Evolutionary conservation across 2,329 filamentous ascomycete species (phyloP).

Genomic region (Daldinia sp.): DNA sequence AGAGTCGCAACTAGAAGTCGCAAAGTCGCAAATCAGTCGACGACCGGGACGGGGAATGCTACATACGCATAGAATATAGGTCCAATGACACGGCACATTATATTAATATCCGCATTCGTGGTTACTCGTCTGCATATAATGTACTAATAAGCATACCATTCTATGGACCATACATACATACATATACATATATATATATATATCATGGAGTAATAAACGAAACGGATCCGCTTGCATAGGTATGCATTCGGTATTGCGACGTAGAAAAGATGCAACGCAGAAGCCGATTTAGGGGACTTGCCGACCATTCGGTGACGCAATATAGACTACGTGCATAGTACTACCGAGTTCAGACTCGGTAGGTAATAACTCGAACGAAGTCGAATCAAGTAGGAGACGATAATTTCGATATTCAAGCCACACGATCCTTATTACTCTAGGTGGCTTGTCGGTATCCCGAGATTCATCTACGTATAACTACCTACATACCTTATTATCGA

Average conservation of each 20-base stretch:
- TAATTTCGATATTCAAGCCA: neutral
- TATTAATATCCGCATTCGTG: neutral
- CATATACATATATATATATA: too few relatives aligned
- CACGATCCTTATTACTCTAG: neutral
- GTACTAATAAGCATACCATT: too few relatives aligned
- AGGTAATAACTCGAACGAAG: slow-evolving; percentile 6
- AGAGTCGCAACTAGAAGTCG: slow-evolving; percentile 23
- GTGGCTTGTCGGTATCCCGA: neutral
- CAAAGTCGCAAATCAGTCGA: neutral
- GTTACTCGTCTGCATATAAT: too few relatives aligned
- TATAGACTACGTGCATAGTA: slow-evolving; percentile 6
- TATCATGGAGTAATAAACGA: too few relatives aligned
- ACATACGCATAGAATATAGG: neutral
- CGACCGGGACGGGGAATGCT: neutral
- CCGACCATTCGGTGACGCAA: slow-evolving; percentile 26
- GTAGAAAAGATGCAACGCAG: slow-evolving; percentile 27
- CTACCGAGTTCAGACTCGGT: slow-evolving; percentile 15
- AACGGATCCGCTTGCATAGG: neutral
- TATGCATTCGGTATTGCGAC: slow-evolving; percentile 20
- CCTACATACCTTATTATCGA: too few relatives aligned
- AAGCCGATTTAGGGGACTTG: slow-evolving; percentile 25
- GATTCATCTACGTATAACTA: too few relatives aligned
- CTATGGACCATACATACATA: too few relatives aligned
- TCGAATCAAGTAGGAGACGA: neutral
- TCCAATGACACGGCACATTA: slow-evolving; percentile 21